Evolutionary conservation across 352 stramenopile genomes (phyloP), one percentile per base, ranked within the genome.

Genomic region (Phytophthora crassamura): DNA sequence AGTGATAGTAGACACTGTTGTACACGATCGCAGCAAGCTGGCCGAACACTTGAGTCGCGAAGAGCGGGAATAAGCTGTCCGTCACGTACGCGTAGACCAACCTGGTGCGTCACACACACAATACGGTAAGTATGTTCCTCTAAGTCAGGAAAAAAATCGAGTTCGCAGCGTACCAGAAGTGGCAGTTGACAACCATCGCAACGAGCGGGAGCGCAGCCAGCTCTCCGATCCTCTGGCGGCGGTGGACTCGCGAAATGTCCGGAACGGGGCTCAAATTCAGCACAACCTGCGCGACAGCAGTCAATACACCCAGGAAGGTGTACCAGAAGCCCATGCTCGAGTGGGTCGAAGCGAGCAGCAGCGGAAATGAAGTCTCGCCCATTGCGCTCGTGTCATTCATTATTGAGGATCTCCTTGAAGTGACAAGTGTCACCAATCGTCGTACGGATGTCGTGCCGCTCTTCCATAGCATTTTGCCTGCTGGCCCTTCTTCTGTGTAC

Each of bases 31-130:
- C 25, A 18, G 48, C 47, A 20, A 65, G 4, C 18, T 63, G 43
- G n/a, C 51, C 67, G 20, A 77, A 67, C 22, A 70, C 30, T 30
- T 57, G 60, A 0, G 59, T 67, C 5, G 48, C 45, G 38, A 77
- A 70, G 10, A 77, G 54, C n/a, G 69, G 69, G 53, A 74, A 63
- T 20, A 67, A 58, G 20, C 52, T 69, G 62, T 60, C 51, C 12
- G 52, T 52, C 34, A 75, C 51, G 47, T 67, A 70, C 15, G 64
- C 59, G 54, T 77, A 73, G 18, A 68, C 59, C 42, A 62, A 51
- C 59, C 59, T 68, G 57, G 7, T 43, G n/a, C n/a, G n/a, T n/a
- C n/a, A n/a, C n/a, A n/a, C n/a, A n/a, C 36, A 18, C 34, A 4
- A 15, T 9, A 45, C 10, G 6, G 5, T 42, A 35, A 18, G 28